phyloP scores from a whole-genome alignment of 306 rosid genomes.

The Clitoria ternatea region DNA sequence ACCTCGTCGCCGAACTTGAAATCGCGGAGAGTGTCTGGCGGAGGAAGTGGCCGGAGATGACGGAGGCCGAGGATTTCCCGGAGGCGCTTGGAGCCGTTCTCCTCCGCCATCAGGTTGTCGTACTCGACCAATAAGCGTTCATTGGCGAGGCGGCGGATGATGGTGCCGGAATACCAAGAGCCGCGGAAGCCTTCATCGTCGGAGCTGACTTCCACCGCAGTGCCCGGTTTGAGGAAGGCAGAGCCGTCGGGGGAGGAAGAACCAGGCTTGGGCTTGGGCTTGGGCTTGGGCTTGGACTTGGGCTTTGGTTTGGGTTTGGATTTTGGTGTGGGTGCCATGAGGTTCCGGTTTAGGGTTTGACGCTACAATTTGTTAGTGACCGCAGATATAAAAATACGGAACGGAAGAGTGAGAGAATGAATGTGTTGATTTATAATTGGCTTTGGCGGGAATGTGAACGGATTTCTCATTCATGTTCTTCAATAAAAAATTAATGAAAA shows the following conservation, averaged over 20 bases:
- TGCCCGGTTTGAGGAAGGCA: constrained; percentile 25
- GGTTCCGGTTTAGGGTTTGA: neutral
- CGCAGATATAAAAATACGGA: neutral
- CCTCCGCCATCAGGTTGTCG: constrained; percentile 35
- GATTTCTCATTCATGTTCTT: too few relatives aligned
- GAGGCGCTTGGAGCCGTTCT: constrained; percentile 8
- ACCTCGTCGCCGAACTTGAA: constrained; percentile 55
- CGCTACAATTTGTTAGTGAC: neutral
- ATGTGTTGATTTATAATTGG: neutral
- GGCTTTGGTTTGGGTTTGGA: too few relatives aligned
- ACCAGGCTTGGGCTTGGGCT: neutral
- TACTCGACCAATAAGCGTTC: constrained; percentile 38
- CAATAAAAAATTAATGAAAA: too few relatives aligned
- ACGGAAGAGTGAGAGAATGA: neutral
- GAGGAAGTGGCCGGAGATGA: constrained; percentile 49
- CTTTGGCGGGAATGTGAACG: constrained; percentile 16
- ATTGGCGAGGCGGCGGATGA: constrained; percentile 25
- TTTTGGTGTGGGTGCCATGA: neutral
- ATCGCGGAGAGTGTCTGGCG: constrained; percentile 9
- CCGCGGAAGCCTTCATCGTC: constrained; percentile 60
- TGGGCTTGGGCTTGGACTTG: neutral
- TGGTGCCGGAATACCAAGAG: constrained; percentile 43
- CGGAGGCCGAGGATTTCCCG: constrained; percentile 25
- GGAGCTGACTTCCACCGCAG: constrained; percentile 42
- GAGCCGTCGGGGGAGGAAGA: neutral